Evolutionary conservation across 1,284 basidiomycete species (phyloP).

Genomic region (Cutaneotrichosporon sp.): DNA sequence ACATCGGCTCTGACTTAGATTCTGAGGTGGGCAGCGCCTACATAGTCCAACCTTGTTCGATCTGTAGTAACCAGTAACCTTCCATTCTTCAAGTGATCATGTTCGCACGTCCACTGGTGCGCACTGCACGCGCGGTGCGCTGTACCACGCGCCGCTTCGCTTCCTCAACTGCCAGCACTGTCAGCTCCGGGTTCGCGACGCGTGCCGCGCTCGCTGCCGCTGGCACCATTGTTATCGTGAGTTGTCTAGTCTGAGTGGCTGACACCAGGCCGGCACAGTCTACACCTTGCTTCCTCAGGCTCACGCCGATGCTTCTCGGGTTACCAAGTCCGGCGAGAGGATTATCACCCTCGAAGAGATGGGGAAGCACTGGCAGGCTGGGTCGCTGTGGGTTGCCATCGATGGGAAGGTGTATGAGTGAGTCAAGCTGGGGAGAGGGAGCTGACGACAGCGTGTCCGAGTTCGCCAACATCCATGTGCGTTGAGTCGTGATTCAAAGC

Average conservation of each 20-base stretch:
- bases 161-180: neutral
- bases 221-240: neutral
- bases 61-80: neutral
- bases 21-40: neutral
- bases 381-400: constrained; percentile 40
- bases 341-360: constrained; percentile 28
- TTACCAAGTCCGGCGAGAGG: neutral
- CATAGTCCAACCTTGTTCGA: neutral
- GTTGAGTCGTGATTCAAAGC: constrained; percentile 4
- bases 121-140: constrained; percentile 3
- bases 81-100: neutral
- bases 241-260: neutral
- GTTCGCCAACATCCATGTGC: constrained; percentile 30
- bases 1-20: neutral
- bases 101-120: constrained; percentile 1
- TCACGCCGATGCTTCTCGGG: constrained; percentile 5
- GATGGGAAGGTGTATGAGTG: constrained; percentile 43
- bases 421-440: constrained; percentile 8
- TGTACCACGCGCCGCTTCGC: neutral
- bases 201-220: neutral
- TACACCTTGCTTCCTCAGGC: constrained; percentile 1
- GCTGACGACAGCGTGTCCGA: constrained; percentile 33
- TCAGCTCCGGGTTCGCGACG: neutral
- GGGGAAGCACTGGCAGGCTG: constrained; percentile 29
- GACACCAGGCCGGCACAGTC: constrained; percentile 12